Conservation (phyloP, 257 asterid genomes). For the Nemophila menziesii region DNA sequence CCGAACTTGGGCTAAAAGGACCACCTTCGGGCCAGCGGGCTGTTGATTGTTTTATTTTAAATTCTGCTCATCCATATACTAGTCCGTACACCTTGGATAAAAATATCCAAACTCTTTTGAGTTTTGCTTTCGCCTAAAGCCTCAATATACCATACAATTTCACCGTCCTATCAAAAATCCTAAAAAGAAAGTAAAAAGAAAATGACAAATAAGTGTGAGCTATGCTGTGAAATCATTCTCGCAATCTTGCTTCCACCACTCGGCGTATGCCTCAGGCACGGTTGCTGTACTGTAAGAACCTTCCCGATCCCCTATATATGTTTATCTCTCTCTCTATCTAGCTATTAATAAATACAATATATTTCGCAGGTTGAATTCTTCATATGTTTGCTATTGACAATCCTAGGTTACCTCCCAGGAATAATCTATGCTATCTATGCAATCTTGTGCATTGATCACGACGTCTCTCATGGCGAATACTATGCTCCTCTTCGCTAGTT, state of each 20-base stretch:
- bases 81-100: too few relatives aligned
- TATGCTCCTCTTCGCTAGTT: slow-evolving; percentile 19
- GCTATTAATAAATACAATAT: neutral
- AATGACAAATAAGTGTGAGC: slow-evolving; percentile 1
- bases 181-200: neutral
- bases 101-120: too few relatives aligned
- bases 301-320: neutral
- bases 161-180: too few relatives aligned
- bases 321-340: neutral
- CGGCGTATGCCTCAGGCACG: slow-evolving; percentile 13
- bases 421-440: slow-evolving; percentile 10
- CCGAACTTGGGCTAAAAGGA: too few relatives aligned
- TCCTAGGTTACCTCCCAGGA: slow-evolving; percentile 12
- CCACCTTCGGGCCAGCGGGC: too few relatives aligned
- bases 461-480: slow-evolving; percentile 14
- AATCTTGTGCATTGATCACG: slow-evolving; percentile 3
- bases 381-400: slow-evolving; percentile 10
- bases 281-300: slow-evolving; percentile 13
- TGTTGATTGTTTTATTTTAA: too few relatives aligned
- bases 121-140: too few relatives aligned
- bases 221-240: slow-evolving; percentile 9
- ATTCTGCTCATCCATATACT: too few relatives aligned
- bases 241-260: slow-evolving; percentile 14
- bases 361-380: slow-evolving; percentile 11
- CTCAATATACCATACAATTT: too few relatives aligned